phyloP scores from a whole-genome alignment of 305 asterid species.

The Nicotiana rustica region DNA sequence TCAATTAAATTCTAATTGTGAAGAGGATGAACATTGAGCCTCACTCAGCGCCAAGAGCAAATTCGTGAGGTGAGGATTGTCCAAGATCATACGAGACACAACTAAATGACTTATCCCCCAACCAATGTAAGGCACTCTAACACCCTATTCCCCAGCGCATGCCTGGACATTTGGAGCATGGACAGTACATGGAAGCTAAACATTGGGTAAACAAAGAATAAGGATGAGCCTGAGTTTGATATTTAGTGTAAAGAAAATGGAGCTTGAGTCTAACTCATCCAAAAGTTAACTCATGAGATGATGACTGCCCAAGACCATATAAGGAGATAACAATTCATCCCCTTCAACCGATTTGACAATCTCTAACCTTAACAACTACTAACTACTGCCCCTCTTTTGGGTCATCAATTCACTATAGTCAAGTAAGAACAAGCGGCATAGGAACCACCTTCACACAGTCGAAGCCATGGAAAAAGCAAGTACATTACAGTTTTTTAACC shows the following conservation, averaged over 20 bases:
- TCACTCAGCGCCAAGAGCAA: background rate
- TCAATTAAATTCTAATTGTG: background rate
- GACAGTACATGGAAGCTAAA: no score
- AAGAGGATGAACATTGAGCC: background rate
- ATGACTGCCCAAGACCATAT: background rate
- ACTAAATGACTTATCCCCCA: no score
- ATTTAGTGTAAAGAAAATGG: background rate
- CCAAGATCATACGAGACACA: no score
- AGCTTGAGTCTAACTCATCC: background rate
- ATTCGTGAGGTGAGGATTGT: background rate
- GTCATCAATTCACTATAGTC: background rate
- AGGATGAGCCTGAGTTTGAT: background rate
- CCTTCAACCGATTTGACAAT: background rate
- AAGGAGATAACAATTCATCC: background rate
- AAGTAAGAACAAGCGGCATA: background rate
- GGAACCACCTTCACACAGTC: background rate
- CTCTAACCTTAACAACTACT: background rate
- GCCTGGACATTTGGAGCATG: no score
- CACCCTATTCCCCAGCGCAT: no score
- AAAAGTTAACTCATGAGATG: background rate
- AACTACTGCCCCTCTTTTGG: background rate
- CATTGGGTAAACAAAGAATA: no score
- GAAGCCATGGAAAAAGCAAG: background rate
- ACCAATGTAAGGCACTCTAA: no score
- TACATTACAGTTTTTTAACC: background rate